A percentile compares a stretch with the other conserved stretches of the same genome.
Evolutionary conservation across 331 rosid species (phyloP).

Genomic region (Arachis monticola): DNA sequence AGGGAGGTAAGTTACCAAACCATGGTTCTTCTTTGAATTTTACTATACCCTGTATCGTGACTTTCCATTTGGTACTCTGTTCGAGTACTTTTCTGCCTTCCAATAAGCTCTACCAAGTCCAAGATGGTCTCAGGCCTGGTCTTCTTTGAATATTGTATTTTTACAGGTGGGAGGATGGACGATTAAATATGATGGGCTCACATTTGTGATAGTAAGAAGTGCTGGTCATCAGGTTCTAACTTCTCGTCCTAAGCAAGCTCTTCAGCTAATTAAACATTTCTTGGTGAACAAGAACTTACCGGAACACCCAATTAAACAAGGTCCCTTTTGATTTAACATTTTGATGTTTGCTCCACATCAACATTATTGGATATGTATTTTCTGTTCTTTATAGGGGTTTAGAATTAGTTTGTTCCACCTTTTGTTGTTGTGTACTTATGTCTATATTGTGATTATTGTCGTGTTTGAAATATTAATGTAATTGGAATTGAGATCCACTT

Average conservation of each 20-base stretch:
- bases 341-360: background rate
- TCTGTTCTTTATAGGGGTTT: background rate
- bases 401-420: background rate
- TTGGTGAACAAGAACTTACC: conserved; percentile 55
- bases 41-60: too few relatives aligned
- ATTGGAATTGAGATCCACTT: too few relatives aligned
- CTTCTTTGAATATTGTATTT: background rate
- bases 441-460: too few relatives aligned
- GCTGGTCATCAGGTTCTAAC: conserved; percentile 86
- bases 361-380: background rate
- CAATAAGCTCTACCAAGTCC: too few relatives aligned
- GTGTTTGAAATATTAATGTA: too few relatives aligned
- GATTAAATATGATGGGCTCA: conserved; percentile 60
- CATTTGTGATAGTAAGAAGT: conserved; percentile 74
- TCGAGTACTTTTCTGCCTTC: too few relatives aligned
- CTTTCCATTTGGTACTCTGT: too few relatives aligned
- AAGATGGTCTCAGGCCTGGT: too few relatives aligned
- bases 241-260: conserved; percentile 67
- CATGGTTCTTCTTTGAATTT: too few relatives aligned
- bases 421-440: too few relatives aligned
- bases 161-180: conserved; percentile 88
- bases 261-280: conserved; percentile 60
- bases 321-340: background rate
- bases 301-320: conserved; percentile 45
- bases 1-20: too few relatives aligned